Percentiles rank a stretch among this genome's conserved stretches.
phyloP scores from a whole-genome alignment of 2,329 filamentous ascomycete genomes.

The Monilinia fructicola region DNA sequence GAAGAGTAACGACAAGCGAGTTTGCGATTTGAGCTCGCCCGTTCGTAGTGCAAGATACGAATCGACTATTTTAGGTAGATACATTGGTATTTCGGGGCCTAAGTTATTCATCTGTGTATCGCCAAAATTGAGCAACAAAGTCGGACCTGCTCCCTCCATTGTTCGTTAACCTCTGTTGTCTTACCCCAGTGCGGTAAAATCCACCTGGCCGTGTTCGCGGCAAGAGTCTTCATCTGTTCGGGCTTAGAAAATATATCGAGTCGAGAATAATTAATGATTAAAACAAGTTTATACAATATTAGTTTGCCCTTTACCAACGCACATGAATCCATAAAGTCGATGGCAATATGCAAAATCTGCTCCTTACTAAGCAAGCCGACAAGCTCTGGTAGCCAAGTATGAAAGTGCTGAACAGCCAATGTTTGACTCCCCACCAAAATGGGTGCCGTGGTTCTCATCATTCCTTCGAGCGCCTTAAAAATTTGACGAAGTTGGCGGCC shows the following conservation, averaged over 20 bases:
- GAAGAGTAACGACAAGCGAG: slow-evolving; percentile 81
- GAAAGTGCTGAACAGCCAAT: slow-evolving; percentile 91
- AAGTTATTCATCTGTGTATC: slow-evolving; percentile 76
- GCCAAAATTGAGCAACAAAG: slow-evolving; percentile 91
- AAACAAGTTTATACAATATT: slow-evolving; percentile 83
- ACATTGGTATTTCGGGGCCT: slow-evolving; percentile 78
- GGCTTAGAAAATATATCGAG: slow-evolving; percentile 78
- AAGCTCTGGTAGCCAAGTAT: slow-evolving; percentile 94
- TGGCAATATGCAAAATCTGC: slow-evolving; percentile 87
- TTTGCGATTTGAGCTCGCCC: slow-evolving; percentile 53
- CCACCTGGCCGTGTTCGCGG: slow-evolving; percentile 84
- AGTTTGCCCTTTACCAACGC: slow-evolving; percentile 85
- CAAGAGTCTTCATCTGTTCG: slow-evolving; percentile 71
- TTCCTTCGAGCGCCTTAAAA: slow-evolving; percentile 82
- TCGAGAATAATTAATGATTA: slow-evolving; percentile 88
- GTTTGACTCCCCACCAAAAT: slow-evolving; percentile 93
- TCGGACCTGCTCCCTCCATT: slow-evolving; percentile 90
- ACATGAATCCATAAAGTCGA: slow-evolving; percentile 93
- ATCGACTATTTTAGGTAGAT: slow-evolving; percentile 86
- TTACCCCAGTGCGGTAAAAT: slow-evolving; percentile 91
- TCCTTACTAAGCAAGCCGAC: slow-evolving; percentile 71
- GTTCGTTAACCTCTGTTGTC: slow-evolving; percentile 68
- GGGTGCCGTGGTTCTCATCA: slow-evolving; percentile 86
- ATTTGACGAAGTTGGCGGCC: slow-evolving; percentile 80
- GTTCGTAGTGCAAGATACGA: slow-evolving; percentile 79